A percentile compares a stretch with the other conserved stretches of the same genome.
phyloP scores from a whole-genome alignment of 1,284 basidiomycete genomes.

The Apiotrichum mycotoxinovorans region DNA sequence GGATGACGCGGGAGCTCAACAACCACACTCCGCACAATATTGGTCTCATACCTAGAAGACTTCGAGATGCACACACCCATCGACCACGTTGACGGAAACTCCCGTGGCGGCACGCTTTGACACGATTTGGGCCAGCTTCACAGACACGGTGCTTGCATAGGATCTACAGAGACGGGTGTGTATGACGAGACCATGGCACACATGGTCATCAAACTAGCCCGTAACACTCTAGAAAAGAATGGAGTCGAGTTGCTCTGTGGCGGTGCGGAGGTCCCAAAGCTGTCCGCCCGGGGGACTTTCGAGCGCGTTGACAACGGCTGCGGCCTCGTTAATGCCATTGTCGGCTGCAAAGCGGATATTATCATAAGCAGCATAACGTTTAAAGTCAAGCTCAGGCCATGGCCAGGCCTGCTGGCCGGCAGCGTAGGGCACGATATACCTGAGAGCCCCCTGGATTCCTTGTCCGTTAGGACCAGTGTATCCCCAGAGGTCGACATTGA shows the following conservation, averaged over 20 bases:
- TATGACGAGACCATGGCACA: no score
- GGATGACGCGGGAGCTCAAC: no score
- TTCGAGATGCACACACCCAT: no score
- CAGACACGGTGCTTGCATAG: no score
- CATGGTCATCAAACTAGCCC: no score
- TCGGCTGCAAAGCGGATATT: constrained; percentile 13
- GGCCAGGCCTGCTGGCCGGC: constrained; percentile 6
- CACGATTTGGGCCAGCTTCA: no score
- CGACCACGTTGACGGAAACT: no score
- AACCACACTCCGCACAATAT: no score
- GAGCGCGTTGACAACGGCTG: background rate
- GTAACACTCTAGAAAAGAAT: background rate
- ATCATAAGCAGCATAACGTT: constrained; percentile 8
- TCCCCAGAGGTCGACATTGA: constrained; percentile 18
- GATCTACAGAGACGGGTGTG: no score
- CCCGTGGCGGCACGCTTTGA: no score
- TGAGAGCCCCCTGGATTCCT: constrained; percentile 6
- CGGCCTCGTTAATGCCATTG: constrained; percentile 4
- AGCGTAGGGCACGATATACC: constrained; percentile 4
- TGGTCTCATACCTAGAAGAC: no score
- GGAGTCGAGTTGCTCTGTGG: constrained; percentile 14
- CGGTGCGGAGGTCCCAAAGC: constrained; percentile 10
- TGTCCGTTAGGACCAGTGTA: constrained; percentile 11
- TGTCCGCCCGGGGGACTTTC: constrained; percentile 1
- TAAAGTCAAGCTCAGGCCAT: constrained; percentile 3